phyloP scores from a whole-genome alignment of 495 filamentous ascomycete species.

The Xylaria cubensis region DNA sequence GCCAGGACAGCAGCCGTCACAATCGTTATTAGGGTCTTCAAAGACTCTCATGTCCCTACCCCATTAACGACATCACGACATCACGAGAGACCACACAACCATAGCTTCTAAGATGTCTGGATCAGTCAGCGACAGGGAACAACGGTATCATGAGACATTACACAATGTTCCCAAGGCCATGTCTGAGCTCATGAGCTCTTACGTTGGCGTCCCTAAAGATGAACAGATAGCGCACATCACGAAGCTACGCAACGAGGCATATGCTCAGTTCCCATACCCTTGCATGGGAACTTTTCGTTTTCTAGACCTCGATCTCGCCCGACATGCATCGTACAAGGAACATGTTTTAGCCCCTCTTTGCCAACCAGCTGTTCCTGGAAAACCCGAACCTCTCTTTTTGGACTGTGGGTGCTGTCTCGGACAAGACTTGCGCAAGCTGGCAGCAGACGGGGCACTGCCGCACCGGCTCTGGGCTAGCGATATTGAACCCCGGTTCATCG shows the following conservation, averaged over 20 bases:
- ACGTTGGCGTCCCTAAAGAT: constrained; percentile 30
- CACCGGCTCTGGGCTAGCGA: constrained; percentile 57
- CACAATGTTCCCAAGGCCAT: constrained; percentile 30
- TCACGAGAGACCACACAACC: background rate
- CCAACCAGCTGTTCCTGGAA: background rate
- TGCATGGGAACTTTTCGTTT: constrained; percentile 52
- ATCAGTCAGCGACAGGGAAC: background rate
- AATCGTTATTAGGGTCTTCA: background rate
- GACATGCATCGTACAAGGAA: constrained; percentile 32
- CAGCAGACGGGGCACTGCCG: constrained; percentile 51
- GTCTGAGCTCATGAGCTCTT: constrained; percentile 30
- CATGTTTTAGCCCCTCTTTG: constrained; percentile 41
- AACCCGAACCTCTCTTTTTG: constrained; percentile 43
- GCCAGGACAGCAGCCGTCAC: too few relatives aligned
- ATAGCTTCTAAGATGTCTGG: constrained; percentile 8
- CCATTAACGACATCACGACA: background rate
- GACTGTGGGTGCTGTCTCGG: constrained; percentile 60
- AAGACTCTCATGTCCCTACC: background rate
- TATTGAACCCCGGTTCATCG: constrained; percentile 54
- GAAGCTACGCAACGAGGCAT: constrained; percentile 36
- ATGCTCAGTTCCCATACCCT: constrained; percentile 40
- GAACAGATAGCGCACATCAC: constrained; percentile 31
- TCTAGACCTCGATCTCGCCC: constrained; percentile 45
- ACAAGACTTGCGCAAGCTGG: constrained; percentile 57
- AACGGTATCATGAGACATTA: constrained; percentile 21